Evolutionary conservation across 2,329 filamentous ascomycete species (phyloP).

Genomic region (Cytospora leucostoma): DNA sequence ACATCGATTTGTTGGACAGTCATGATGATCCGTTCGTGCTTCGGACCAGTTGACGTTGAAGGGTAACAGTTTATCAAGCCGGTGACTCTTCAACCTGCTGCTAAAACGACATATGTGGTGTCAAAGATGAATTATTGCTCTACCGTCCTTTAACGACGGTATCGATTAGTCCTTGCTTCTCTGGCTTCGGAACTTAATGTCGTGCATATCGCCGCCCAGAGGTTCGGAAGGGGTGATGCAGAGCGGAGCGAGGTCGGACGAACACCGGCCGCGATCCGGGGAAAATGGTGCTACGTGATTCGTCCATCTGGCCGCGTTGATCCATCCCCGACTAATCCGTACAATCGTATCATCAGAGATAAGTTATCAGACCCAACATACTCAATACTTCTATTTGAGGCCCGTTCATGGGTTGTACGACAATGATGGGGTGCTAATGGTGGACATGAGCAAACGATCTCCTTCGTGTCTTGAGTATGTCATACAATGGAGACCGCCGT

Average conservation of each 20-base stretch:
- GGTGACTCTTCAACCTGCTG: background rate
- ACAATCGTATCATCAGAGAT: no score
- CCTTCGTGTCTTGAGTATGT: background rate
- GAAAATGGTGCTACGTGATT: no score
- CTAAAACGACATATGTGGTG: background rate
- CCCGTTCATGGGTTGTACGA: no score
- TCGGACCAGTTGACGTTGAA: no score
- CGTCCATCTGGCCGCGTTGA: background rate
- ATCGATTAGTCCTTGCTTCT: no score
- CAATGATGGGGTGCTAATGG: no score
- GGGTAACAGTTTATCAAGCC: background rate
- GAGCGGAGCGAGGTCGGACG: background rate
- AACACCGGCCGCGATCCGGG: background rate
- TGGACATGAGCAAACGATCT: no score
- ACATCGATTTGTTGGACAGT: background rate
- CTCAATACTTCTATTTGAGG: no score
- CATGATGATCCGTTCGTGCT: no score
- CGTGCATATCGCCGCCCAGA: background rate
- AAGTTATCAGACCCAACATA: no score
- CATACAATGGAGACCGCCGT: slow-evolving; percentile 13
- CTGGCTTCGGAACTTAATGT: background rate
- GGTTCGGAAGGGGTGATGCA: background rate
- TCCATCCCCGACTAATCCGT: background rate
- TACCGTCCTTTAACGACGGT: no score
- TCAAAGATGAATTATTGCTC: background rate